Percentiles rank a stretch among this genome's conserved stretches.
phyloP scores from a whole-genome alignment of 345 rosid species.

The Geranium brycei region DNA sequence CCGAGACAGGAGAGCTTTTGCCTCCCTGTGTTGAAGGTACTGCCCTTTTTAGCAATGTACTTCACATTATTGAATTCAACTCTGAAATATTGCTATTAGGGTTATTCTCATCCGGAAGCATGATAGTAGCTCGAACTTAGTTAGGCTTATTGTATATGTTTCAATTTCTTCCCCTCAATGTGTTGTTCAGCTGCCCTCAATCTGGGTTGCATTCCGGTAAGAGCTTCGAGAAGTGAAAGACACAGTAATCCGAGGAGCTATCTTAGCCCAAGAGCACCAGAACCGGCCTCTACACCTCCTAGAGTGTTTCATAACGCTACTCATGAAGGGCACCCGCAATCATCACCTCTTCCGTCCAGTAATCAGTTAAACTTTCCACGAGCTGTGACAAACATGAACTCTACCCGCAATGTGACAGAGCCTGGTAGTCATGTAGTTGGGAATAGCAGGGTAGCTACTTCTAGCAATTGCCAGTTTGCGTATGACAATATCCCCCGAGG shows the following conservation, averaged over 20 bases:
- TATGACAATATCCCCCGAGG: slow-evolving; percentile 21
- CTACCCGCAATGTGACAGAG: slow-evolving; percentile 16
- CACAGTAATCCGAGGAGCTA: slow-evolving; percentile 34
- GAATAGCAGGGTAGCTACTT: slow-evolving; percentile 20
- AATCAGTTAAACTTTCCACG: slow-evolving; percentile 22
- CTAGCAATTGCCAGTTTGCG: slow-evolving; percentile 26
- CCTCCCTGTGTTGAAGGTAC: slow-evolving; percentile 75
- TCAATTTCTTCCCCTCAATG: neutral
- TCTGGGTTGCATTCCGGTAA: slow-evolving; percentile 52
- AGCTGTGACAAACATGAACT: slow-evolving; percentile 10
- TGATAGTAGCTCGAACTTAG: no score
- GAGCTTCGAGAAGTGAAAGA: slow-evolving; percentile 48
- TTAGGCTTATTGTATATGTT: neutral
- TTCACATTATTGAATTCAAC: neutral
- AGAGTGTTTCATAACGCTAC: slow-evolving; percentile 18
- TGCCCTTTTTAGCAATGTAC: neutral
- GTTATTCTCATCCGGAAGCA: no score
- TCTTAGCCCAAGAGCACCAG: slow-evolving; percentile 35
- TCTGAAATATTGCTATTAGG: slow-evolving; percentile 7
- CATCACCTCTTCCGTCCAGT: slow-evolving; percentile 17
- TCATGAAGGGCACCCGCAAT: slow-evolving; percentile 27
- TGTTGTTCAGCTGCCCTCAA: slow-evolving; percentile 51
- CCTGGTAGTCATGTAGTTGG: slow-evolving; percentile 12
- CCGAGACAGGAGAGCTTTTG: slow-evolving; percentile 52
- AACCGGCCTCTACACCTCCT: slow-evolving; percentile 28